These are phyloP conservation scores for Penicillium sp. DNA, from an alignment of 2,329 filamentous ascomycete genomes.

Conservation along the genomic window DNA sequence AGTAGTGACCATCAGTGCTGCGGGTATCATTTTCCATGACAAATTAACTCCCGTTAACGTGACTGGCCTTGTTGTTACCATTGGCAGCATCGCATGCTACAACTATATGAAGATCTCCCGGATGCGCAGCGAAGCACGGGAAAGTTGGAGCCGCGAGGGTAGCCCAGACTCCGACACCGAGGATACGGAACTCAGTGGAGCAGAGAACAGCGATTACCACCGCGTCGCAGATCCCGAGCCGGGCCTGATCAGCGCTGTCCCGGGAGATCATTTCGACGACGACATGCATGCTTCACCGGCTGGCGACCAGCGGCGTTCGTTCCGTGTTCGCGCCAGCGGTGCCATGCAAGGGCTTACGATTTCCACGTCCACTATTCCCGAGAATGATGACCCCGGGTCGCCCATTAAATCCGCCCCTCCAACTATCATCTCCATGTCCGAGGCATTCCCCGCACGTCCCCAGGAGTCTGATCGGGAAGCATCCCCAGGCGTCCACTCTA, in stretches of 20 bases:
- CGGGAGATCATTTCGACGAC: conserved; percentile 19
- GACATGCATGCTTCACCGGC: conserved; percentile 27
- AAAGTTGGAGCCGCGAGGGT: conserved; percentile 30
- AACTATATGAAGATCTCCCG: conserved; percentile 92
- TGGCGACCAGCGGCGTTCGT: conserved; percentile 31
- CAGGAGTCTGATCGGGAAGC: conserved; percentile 15
- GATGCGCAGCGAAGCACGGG: conserved; percentile 75
- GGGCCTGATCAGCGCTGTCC: conserved; percentile 16
- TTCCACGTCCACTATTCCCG: conserved; percentile 32
- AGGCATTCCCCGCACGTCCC: conserved; percentile 21
- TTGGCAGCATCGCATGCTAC: conserved; percentile 81
- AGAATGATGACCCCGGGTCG: conserved; percentile 26
- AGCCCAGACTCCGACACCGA: conserved; percentile 31
- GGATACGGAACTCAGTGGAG: conserved; percentile 23
- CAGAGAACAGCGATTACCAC: conserved; percentile 28
- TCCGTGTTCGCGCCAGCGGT: conserved; percentile 35
- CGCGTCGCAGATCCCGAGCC: conserved; percentile 26
- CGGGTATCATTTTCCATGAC: conserved; percentile 85
- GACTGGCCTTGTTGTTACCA: conserved; percentile 81
- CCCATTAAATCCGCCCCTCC: conserved; percentile 35
- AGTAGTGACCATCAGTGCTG: conserved; percentile 90
- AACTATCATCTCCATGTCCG: conserved; percentile 27
- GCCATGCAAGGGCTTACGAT: conserved; percentile 31
- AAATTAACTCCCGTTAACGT: conserved; percentile 84
- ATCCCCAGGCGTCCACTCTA: conserved; percentile 31